These are phyloP conservation scores for Salix koriyanagi DNA, from an alignment of 345 rosid genomes.

Conservation along the genomic window DNA sequence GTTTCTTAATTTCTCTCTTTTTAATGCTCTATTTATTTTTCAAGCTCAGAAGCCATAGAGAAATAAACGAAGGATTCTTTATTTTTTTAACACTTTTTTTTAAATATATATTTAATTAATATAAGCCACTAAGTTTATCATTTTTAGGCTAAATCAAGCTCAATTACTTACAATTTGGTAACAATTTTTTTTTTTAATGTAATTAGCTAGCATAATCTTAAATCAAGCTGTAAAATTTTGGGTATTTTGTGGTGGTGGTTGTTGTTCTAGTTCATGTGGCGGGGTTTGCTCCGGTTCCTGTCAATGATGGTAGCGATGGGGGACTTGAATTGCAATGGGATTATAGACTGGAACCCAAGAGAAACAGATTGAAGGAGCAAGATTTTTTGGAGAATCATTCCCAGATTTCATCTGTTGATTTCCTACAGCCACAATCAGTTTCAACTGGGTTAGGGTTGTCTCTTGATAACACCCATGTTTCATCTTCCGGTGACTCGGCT, in stretches of 20 bases:
- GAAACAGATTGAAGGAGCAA: slow-evolving; percentile 58
- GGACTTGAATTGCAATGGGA: slow-evolving; percentile 58
- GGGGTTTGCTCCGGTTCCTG: slow-evolving; percentile 61
- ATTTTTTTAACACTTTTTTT: background rate
- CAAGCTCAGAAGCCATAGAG: background rate
- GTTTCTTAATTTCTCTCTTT: slow-evolving; percentile 2
- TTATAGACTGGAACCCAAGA: slow-evolving; percentile 52
- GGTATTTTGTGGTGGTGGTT: background rate
- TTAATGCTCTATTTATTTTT: background rate
- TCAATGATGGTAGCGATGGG: slow-evolving; percentile 47
- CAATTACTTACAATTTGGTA: background rate
- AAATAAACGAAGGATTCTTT: background rate
- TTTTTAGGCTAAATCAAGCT: background rate
- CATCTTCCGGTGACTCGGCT: slow-evolving; percentile 59
- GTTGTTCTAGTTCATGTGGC: slow-evolving; percentile 62
- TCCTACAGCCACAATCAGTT: slow-evolving; percentile 59
- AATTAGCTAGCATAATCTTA: background rate
- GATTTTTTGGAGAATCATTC: slow-evolving; percentile 70
- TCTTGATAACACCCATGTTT: slow-evolving; percentile 53
- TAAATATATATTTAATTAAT: background rate
- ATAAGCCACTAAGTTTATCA: background rate
- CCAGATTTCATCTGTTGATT: slow-evolving; percentile 68
- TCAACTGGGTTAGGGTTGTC: slow-evolving; percentile 87
- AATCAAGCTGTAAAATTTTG: background rate
- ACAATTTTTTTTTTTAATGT: background rate